Conservation (phyloP, 306 rosid genomes). For the Cicer cuneatum region DNA sequence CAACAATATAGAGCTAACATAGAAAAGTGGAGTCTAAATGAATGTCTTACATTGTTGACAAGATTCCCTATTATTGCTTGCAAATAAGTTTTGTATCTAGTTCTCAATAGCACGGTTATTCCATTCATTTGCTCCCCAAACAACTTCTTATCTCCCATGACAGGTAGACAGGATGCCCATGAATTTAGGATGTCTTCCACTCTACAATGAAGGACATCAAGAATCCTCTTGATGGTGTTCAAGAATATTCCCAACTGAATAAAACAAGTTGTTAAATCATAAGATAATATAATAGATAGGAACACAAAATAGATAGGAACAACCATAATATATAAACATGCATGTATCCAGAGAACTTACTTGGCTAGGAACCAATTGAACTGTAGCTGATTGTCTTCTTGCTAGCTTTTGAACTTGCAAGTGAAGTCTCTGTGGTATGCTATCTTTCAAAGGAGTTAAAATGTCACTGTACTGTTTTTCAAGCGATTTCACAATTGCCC, state of each 20-base stretch:
- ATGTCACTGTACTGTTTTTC: constrained; percentile 90
- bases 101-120: constrained; percentile 84
- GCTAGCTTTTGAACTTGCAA: constrained; percentile 97
- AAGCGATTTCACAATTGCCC: constrained; percentile 88
- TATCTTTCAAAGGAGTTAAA: constrained; percentile 92
- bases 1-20: constrained; percentile 25
- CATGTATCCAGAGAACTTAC: constrained; percentile 50
- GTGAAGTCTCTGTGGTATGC: constrained; percentile 88
- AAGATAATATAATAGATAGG: constrained; percentile 34
- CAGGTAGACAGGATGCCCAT: constrained; percentile 88
- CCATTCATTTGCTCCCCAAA: constrained; percentile 95
- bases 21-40: constrained; percentile 19
- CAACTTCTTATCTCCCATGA: constrained; percentile 72
- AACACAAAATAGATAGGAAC: constrained; percentile 9
- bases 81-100: constrained; percentile 90
- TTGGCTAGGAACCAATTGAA: constrained; percentile 77
- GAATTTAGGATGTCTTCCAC: constrained; percentile 91
- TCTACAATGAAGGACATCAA: constrained; percentile 87
- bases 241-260: constrained; percentile 83
- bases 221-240: constrained; percentile 92
- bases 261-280: constrained; percentile 15
- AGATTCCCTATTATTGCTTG: constrained; percentile 94
- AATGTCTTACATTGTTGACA: constrained; percentile 74
- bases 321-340: constrained; percentile 21
- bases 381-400: constrained; percentile 84